Evolutionary conservation across 2,329 filamentous ascomycete genomes (phyloP).

Genomic region (Pestalotiopsis sp.): DNA sequence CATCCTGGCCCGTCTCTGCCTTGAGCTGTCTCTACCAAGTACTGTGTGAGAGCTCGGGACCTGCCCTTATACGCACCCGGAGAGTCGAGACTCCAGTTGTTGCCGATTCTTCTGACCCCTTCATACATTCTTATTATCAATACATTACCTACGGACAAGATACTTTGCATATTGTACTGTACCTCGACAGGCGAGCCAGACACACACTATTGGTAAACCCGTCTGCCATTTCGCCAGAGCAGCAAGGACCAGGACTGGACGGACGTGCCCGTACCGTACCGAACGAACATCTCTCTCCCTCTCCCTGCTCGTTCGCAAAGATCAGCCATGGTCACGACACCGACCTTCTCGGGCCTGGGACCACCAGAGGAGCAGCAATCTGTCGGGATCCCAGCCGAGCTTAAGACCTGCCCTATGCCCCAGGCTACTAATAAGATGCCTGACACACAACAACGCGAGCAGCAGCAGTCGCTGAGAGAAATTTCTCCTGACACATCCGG

Average conservation of each 20-base stretch:
- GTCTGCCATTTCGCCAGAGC: constrained; percentile 23
- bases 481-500: constrained; percentile 38
- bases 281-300: neutral
- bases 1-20: constrained; percentile 12
- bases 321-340: constrained; percentile 25
- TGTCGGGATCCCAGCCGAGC: constrained; percentile 15
- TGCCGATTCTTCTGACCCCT: neutral
- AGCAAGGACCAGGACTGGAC: constrained; percentile 7
- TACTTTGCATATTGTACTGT: neutral
- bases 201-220: constrained; percentile 27
- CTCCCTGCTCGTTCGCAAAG: constrained; percentile 6
- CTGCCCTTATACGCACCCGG: neutral
- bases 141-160: neutral
- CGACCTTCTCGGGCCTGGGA: constrained; percentile 20
- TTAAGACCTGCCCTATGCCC: constrained; percentile 25
- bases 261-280: neutral
- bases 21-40: neutral
- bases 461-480: constrained; percentile 17
- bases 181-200: neutral
- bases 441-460: constrained; percentile 21
- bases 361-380: constrained; percentile 15
- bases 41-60: neutral
- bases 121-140: neutral
- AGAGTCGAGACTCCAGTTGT: neutral
- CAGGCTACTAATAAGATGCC: constrained; percentile 26